Conservation (phyloP, 176 grass and related monocot species). For the Metroxylon sagu region DNA sequence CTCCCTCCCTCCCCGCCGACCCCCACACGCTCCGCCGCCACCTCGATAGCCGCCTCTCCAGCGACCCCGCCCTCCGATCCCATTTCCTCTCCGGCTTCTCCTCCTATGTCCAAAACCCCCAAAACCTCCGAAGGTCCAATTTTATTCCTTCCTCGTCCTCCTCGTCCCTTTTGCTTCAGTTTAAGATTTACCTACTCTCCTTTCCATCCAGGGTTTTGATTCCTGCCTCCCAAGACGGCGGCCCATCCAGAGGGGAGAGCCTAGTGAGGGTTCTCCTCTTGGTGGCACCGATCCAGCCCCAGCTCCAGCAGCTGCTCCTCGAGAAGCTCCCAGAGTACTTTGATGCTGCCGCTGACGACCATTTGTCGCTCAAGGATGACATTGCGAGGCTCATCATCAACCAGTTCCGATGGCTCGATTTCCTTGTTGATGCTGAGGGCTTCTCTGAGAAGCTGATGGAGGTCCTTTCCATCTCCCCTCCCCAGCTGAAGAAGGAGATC, state of each 20-base stretch:
- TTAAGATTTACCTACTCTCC: background rate
- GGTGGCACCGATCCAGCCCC: slow-evolving; percentile 58
- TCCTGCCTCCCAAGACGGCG: slow-evolving; percentile 28
- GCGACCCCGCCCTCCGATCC: slow-evolving; percentile 14
- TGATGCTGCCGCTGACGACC: slow-evolving; percentile 25
- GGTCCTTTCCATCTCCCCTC: slow-evolving; percentile 71
- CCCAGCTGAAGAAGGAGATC: slow-evolving; percentile 79
- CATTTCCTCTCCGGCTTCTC: slow-evolving; percentile 46
- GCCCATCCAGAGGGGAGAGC: slow-evolving; percentile 10
- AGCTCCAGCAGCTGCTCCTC: slow-evolving; percentile 59
- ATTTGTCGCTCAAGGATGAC: slow-evolving; percentile 54
- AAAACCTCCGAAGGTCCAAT: slow-evolving; percentile 38
- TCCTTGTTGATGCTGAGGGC: slow-evolving; percentile 47
- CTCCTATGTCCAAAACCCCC: slow-evolving; percentile 32
- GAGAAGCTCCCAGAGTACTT: slow-evolving; percentile 93
- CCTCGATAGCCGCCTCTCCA: slow-evolving; percentile 38
- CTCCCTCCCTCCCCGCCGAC: slow-evolving; percentile 31
- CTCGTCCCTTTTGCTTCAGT: background rate
- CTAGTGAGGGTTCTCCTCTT: slow-evolving; percentile 56
- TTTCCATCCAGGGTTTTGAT: slow-evolving; percentile 26
- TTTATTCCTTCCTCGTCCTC: background rate
- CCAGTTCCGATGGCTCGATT: slow-evolving; percentile 79
- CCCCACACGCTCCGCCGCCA: slow-evolving; percentile 32
- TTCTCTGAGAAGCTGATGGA: slow-evolving; percentile 69
- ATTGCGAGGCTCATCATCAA: slow-evolving; percentile 53